Evolutionary conservation across 1,139 yeast species (phyloP).

Genomic region (Saccharomyces hybrid): DNA sequence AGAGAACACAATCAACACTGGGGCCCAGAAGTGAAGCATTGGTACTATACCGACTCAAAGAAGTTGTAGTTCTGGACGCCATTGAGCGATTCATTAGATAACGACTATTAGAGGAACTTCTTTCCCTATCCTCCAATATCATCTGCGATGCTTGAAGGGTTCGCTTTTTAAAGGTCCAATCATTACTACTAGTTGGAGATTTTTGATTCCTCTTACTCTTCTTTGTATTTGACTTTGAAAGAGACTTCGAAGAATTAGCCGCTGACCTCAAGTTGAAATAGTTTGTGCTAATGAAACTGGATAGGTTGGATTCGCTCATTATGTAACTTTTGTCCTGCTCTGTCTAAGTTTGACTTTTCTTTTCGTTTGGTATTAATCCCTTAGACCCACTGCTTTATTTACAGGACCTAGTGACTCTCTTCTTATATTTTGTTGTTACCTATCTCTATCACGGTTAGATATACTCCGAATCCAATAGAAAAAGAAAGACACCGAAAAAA

Average conservation of each 20-base stretch:
- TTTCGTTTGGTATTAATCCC: neutral
- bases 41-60: neutral
- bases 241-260: constrained; percentile 1
- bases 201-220: neutral
- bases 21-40: neutral
- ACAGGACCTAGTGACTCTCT: no score
- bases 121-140: neutral
- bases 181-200: neutral
- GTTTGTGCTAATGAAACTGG: constrained; percentile 7
- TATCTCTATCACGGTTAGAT: neutral
- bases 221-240: neutral
- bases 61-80: neutral
- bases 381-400: no score
- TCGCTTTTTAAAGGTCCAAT: neutral
- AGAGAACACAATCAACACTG: constrained; percentile 22
- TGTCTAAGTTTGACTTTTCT: no score
- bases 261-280: constrained; percentile 5
- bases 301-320: constrained; percentile 3
- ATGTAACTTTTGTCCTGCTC: no score
- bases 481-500: neutral
- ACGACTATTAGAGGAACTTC: neutral
- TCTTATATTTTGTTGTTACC: neutral
- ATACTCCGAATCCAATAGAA: neutral
- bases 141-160: neutral
- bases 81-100: neutral